Evolutionary conservation across 1,284 basidiomycete genomes (phyloP).

Genomic region (Tilletia horrida): DNA sequence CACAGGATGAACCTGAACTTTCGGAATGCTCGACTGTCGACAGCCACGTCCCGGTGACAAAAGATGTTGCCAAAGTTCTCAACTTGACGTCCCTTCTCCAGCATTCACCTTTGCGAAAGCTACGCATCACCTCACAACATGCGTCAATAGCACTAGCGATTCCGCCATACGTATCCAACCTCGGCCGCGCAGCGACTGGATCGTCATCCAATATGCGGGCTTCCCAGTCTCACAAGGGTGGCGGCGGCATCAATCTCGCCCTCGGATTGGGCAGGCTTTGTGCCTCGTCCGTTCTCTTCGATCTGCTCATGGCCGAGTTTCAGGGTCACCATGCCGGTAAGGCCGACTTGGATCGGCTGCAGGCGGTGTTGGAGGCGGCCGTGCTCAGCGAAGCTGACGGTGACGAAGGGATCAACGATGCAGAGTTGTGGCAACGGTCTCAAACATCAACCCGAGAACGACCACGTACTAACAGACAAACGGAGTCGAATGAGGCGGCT

Average conservation of each 20-base stretch:
- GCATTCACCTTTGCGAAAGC: constrained; percentile 34
- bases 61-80: constrained; percentile 36
- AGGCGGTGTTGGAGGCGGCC: constrained; percentile 9
- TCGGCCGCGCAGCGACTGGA: background rate
- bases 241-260: background rate
- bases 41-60: constrained; percentile 32
- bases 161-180: constrained; percentile 29
- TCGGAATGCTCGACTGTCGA: background rate
- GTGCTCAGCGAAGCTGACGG: background rate
- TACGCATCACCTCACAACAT: constrained; percentile 44
- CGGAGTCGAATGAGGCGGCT: too few relatives aligned
- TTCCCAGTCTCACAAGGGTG: too few relatives aligned
- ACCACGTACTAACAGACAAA: too few relatives aligned
- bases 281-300: constrained; percentile 10
- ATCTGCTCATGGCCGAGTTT: constrained; percentile 10
- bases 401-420: background rate
- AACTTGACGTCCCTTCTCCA: constrained; percentile 34
- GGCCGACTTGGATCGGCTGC: constrained; percentile 6
- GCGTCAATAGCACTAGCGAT: constrained; percentile 40
- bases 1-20: too few relatives aligned
- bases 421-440: background rate
- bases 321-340: background rate
- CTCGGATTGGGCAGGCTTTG: background rate
- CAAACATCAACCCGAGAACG: too few relatives aligned
- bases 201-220: too few relatives aligned